phyloP scores from a whole-genome alignment of 108 stramenopile species.

The Thalassiosira profunda region DNA sequence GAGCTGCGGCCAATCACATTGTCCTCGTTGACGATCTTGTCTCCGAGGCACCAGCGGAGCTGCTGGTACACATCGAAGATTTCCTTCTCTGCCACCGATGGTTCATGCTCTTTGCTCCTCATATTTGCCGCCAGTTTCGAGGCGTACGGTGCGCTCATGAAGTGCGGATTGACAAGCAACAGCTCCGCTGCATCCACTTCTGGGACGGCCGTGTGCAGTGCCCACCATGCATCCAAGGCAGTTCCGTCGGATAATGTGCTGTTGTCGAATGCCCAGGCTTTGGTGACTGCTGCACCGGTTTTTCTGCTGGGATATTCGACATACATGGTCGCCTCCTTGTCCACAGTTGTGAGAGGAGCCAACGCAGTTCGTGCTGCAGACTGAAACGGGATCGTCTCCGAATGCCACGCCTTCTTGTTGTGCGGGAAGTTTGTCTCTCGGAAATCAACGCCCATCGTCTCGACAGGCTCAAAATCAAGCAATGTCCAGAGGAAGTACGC shows the following conservation, averaged over 20 bases:
- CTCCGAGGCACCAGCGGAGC: neutral
- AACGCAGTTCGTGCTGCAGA: constrained; percentile 5
- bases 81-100: neutral
- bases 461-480: constrained; percentile 28
- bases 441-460: constrained; percentile 14
- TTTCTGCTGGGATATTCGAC: neutral
- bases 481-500: constrained; percentile 33
- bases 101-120: no score
- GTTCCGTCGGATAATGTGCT: neutral
- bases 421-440: constrained; percentile 51
- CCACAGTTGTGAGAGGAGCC: neutral
- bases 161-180: constrained; percentile 1
- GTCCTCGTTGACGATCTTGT: neutral
- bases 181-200: neutral
- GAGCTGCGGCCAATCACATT: neutral
- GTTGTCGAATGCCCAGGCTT: neutral
- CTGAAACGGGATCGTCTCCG: constrained; percentile 4
- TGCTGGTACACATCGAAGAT: neutral
- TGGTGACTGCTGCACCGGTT: no score
- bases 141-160: neutral
- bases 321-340: constrained; percentile 1
- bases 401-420: constrained; percentile 48
- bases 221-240: constrained; percentile 1
- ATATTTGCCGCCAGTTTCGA: neutral
- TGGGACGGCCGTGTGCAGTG: neutral